Evolutionary conservation across 257 asterid species (phyloP), one percentile per base, ranked within the genome.

Genomic region (Linaria vulgaris): DNA sequence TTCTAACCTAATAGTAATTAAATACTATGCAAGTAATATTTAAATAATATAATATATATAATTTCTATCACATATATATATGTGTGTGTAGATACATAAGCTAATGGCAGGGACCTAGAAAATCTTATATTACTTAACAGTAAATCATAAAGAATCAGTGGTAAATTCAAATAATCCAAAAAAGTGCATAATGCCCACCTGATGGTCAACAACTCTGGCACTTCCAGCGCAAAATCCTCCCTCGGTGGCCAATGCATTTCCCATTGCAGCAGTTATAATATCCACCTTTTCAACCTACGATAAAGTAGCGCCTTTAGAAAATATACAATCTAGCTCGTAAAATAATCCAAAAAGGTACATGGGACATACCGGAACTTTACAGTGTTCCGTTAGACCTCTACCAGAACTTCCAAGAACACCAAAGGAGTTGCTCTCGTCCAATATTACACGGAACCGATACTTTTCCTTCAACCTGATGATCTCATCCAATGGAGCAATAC

Each of bases 161-260:
- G 10, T 34, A 34, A 24, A 54, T 54, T 54, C 13, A 10, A 25
- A 9, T n/a, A 61, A 71, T 27, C 46, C n/a, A n/a, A n/a, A n/a
- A n/a, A 61, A 56, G 59, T 69, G 25, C 20, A 55, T 76, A n/a
- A 62, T 46, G 44, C 60, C 56, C 83, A 88, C 99, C 82, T 92
- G 99, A 70, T 92, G 99, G 49, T 92, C 99, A 49, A 87, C 78
- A 70, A 89, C 97, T 79, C 99, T 76, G 45, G 86, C 71, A 78
- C 90, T 92, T 57, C 99, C 99, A 13, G 96, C 87, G 79, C 99
- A 92, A 76, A 92, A 89, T 59, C 99, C 99, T 74, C 99, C 99
- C 76, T 92, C 99, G 16, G 96, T 78, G 63, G 99, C 99, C 78
- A 92, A 78, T 12, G 96, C 94, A 68, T 89, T 90, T 31, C 99